phyloP scores from a whole-genome alignment of 2,329 filamentous ascomycete genomes.

The Neonectria ditissima region DNA sequence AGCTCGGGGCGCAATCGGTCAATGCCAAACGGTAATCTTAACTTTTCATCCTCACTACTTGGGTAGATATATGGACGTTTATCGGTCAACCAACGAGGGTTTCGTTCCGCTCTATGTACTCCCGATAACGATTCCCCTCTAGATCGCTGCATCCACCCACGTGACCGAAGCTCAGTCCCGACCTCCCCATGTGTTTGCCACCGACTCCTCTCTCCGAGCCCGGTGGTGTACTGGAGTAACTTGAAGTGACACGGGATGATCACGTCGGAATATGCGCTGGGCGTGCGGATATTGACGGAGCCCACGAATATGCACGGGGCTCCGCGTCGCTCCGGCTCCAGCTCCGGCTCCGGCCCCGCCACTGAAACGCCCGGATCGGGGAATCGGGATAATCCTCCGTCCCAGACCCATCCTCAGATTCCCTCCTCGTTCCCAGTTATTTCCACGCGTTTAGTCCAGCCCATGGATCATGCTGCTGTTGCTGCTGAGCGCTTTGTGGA shows the following conservation, averaged over 20 bases:
- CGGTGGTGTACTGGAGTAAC: not conserved
- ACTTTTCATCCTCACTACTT: not conserved
- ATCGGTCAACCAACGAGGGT: constrained; percentile 6
- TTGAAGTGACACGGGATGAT: not conserved
- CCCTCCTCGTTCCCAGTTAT: constrained; percentile 43
- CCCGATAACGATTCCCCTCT: constrained; percentile 2
- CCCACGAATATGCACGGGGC: not conserved
- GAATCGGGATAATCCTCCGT: constrained; percentile 11
- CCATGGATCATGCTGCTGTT: constrained; percentile 63
- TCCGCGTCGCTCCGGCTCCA: not conserved
- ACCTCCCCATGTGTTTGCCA: not conserved
- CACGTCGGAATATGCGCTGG: not conserved
- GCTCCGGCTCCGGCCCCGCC: constrained; percentile 5
- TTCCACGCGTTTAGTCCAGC: constrained; percentile 66
- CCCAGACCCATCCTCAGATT: not conserved
- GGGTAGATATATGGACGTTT: not conserved
- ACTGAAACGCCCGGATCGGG: not conserved
- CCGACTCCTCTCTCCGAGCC: not conserved
- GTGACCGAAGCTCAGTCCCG: constrained; percentile 4
- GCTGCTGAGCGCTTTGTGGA: constrained; percentile 51
- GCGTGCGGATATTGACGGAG: not conserved
- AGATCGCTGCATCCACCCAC: constrained; percentile 6
- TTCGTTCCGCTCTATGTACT: constrained; percentile 16
- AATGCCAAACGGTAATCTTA: not conserved
- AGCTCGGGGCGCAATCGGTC: not conserved